Evolutionary conservation across 306 rosid genomes (phyloP).

Genomic region (Hylodesmum podocarpum): DNA sequence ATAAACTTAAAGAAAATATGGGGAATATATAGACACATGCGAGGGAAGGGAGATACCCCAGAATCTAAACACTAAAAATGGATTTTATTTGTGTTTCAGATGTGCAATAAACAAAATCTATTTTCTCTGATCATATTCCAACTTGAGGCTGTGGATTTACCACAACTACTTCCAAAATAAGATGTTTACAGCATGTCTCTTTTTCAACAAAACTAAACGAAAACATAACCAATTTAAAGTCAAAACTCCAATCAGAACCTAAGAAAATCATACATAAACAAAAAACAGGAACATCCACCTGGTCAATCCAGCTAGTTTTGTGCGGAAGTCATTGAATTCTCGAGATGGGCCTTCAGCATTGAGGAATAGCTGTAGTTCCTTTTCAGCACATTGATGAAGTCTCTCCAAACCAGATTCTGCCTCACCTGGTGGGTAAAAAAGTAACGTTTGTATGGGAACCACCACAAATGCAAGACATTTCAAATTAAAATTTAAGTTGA

Average conservation of each 20-base stretch:
- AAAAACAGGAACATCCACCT: conserved; percentile 40
- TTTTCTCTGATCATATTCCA: neutral
- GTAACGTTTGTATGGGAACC: neutral
- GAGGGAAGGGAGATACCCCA: neutral
- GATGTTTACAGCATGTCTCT: neutral
- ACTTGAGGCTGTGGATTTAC: neutral
- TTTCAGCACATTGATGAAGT: conserved; percentile 83
- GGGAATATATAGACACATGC: neutral
- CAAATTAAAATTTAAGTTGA: conserved; percentile 9
- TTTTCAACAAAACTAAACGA: neutral
- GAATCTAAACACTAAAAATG: neutral
- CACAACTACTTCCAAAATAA: neutral
- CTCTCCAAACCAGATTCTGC: conserved; percentile 86
- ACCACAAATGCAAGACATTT: conserved; percentile 15
- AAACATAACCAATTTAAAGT: neutral
- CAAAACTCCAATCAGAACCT: neutral
- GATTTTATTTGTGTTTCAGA: neutral
- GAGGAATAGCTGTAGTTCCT: conserved; percentile 65
- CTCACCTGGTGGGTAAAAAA: conserved; percentile 50
- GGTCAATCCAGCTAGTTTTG: conserved; percentile 77
- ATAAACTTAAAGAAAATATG: neutral
- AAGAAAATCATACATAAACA: neutral
- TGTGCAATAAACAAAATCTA: neutral
- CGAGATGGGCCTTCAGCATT: conserved; percentile 55
- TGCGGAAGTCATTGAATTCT: conserved; percentile 72